Evolutionary conservation across 2,329 filamentous ascomycete genomes (phyloP), one percentile per base, ranked within the genome.

Genomic region (Ophiostoma novo-ulmi): DNA sequence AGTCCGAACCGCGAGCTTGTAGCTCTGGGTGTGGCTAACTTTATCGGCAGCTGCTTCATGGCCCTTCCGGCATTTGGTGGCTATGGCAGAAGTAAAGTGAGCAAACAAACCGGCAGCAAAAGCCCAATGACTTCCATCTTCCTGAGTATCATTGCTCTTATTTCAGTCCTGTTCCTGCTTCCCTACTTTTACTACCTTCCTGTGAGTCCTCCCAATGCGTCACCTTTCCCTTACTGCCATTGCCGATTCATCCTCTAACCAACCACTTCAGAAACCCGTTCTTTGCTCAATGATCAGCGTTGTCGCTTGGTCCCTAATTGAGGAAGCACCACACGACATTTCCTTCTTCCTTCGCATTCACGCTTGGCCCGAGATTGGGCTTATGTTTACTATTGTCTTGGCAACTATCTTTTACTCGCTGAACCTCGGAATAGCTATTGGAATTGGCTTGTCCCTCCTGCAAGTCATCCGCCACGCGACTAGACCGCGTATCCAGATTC

Each of bases 401-500:
- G 88, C 94, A 22, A 99, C 95, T 39, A 92, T 98, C 73, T 94
- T 98, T 81, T 98, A 96, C 84, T 97, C 94, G 1, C 85, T 99
- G 10, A 92, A 94, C 67, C 85, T 97, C 26, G 95, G 95, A 67
- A 98, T 99, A 80, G 94, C 94, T 5, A 89, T 97, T 55, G 95
- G 95, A 48, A 93, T 99, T 71, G 94, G 94, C 1, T 85, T 99
- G 10, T 97, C 94, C 5, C 84, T 98, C 13, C 84, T 99, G 13
- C 91, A 93, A 72, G 91, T 99, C 68, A 92, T 99, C 77, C 89
- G 91, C 71, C 94, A 98, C 81, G 89, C 91, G 64, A 98, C 95
- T 0, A 89, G 94, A 17, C 93, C 95, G 7, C 91, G 95, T 41
- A 99, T 99, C 73, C 94, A 98, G 80, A 99, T 99, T 77, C 84